Evolutionary conservation across 345 rosid species (phyloP), one percentile per base, ranked within the genome.

Genomic region (Eucalyptus polybractea): DNA sequence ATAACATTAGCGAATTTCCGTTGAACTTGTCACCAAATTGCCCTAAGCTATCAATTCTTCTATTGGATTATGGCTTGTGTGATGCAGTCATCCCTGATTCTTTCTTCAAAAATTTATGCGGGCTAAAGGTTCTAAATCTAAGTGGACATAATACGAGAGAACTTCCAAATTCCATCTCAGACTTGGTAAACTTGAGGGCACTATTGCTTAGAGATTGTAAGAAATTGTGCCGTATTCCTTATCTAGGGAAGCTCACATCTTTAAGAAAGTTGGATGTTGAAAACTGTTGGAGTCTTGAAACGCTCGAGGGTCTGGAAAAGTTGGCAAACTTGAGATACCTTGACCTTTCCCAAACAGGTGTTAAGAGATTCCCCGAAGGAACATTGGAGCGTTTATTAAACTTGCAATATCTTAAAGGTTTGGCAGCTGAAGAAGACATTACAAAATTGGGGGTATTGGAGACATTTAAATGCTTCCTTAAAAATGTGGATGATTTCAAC

Each of bases 121-220:
- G 2, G 44, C 44, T 42, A 42, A 42, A 42, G 44, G 44, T 42
- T 7, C 44, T 42, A 42, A 37, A 37, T 37, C 4, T 37, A 4
- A 37, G 37, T 37, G 37, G 37, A 37, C 37, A 37, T 37, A 37
- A 37, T 37, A 37, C 4, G 37, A 37, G 15, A 4, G 14, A 40
- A 24, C 31, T 93, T 87, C 93, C 94, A 11, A 10, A 13, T 49
- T 91, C 91, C 10, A 40, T 92, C 15, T 80, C 87, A 7, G 1
- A 60, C 31, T 86, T 92, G 85, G 87, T 29, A 25, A 58, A 37
- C n/a, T 89, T 92, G 44, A 87, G 49, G 3, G 80, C 91, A 50
- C 45, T 92, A 22, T 40, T 90, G 51, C 90, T 91, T 10, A 1
- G 5, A 4, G 0, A 0, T 1, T 89, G 90, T 45, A 0, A 0